Conservation (phyloP, 2,329 filamentous ascomycete species). For the Capronia epimyces region DNA sequence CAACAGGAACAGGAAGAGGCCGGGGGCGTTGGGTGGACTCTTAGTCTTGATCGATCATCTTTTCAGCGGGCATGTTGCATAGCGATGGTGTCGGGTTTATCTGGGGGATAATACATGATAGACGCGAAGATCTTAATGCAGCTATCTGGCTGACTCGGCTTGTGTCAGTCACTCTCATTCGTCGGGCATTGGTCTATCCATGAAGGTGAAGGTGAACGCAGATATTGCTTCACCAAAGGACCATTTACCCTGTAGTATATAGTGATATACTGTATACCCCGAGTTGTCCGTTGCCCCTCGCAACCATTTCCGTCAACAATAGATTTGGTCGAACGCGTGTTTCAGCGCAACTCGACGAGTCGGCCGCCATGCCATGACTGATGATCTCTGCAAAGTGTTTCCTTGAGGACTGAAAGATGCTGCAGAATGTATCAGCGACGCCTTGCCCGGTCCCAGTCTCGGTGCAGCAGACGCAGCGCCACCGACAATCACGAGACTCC, state of each 20-base stretch:
- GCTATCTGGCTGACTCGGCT: no score
- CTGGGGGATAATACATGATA: slow-evolving; percentile 1
- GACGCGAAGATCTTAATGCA: no score
- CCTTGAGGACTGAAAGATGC: not conserved
- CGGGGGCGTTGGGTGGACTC: not conserved
- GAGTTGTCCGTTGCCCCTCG: slow-evolving; percentile 12
- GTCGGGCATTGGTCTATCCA: no score
- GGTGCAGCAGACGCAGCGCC: not conserved
- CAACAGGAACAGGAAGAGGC: not conserved
- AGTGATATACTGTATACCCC: no score
- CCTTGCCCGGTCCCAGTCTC: slow-evolving; percentile 15
- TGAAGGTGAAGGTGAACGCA: no score
- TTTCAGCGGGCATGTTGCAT: slow-evolving; percentile 5
- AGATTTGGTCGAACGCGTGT: not conserved
- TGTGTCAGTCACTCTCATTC: no score
- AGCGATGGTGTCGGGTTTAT: slow-evolving; percentile 12
- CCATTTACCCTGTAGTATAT: no score
- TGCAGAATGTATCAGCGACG: slow-evolving; percentile 6
- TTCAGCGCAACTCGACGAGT: not conserved
- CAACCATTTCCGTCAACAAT: slow-evolving; percentile 3
- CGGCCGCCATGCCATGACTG: no score
- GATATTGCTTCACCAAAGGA: no score
- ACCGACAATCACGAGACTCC: not conserved
- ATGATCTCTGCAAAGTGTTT: no score
- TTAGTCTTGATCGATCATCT: not conserved